A percentile compares a stretch with the other conserved stretches of the same genome.
Evolutionary conservation across 2,329 filamentous ascomycete species (phyloP).

Genomic region (Phaeosphaeriaceae sp.): DNA sequence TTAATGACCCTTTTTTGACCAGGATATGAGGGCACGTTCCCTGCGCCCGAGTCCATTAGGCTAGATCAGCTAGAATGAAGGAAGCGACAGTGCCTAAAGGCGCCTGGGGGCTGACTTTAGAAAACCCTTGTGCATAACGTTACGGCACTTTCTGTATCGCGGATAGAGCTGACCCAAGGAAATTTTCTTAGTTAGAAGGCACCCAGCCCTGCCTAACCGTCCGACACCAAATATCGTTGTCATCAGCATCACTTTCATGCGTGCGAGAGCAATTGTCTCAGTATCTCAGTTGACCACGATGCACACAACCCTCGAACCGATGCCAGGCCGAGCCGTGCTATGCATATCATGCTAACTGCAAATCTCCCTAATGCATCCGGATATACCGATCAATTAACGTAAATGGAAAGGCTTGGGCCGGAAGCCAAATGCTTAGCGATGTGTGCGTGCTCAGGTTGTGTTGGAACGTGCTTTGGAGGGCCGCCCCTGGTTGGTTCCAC

Average conservation of each 20-base stretch:
- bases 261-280: background rate
- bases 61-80: constrained; percentile 1
- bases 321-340: background rate
- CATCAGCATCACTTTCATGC: background rate
- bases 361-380: background rate
- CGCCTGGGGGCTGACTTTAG: constrained; percentile 7
- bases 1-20: constrained; percentile 1
- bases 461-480: constrained; percentile 6
- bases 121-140: constrained; percentile 1
- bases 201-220: background rate
- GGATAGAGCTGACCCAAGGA: constrained; percentile 1
- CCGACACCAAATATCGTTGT: background rate
- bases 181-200: background rate
- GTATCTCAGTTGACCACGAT: background rate
- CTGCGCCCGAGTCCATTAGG: constrained; percentile 1
- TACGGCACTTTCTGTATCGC: constrained; percentile 1
- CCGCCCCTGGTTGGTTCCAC: background rate
- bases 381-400: constrained; percentile 5
- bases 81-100: constrained; percentile 10
- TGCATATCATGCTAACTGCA: background rate
- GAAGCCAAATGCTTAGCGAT: constrained; percentile 7
- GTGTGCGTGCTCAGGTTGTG: constrained; percentile 1
- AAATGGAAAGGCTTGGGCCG: constrained; percentile 15
- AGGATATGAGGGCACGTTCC: constrained; percentile 3
- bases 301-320: background rate